Percentiles rank a stretch among this genome's conserved stretches.
phyloP scores from a whole-genome alignment of 2,329 filamentous ascomycete genomes.

The Arthrobotrys conoides region DNA sequence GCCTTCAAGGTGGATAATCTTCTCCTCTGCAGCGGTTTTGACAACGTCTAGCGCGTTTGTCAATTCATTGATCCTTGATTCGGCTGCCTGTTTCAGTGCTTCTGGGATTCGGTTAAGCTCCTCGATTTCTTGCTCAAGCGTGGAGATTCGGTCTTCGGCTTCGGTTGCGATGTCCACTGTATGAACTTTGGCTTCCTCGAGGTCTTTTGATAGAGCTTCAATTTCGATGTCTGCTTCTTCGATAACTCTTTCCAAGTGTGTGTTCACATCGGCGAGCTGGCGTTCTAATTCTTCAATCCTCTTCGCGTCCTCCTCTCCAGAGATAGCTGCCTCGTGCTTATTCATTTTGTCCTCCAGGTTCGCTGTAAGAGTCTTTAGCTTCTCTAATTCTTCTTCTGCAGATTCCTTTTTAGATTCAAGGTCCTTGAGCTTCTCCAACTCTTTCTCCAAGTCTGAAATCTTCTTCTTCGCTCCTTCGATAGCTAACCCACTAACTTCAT shows the following conservation, averaged over 20 bases:
- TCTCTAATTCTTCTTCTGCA: slow-evolving; percentile 30
- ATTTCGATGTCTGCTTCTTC: slow-evolving; percentile 49
- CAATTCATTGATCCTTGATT: slow-evolving; percentile 13
- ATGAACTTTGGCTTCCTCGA: slow-evolving; percentile 50
- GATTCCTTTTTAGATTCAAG: slow-evolving; percentile 23
- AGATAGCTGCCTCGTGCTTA: slow-evolving; percentile 27
- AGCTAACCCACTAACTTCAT: slow-evolving; percentile 39
- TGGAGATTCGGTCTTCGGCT: slow-evolving; percentile 36
- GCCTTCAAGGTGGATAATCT: slow-evolving; percentile 16
- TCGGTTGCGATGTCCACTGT: slow-evolving; percentile 46
- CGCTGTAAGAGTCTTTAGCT: slow-evolving; percentile 16
- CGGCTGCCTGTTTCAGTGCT: slow-evolving; percentile 25
- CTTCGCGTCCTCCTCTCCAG: slow-evolving; percentile 24
- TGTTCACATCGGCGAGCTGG: slow-evolving; percentile 23
- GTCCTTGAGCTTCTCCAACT: slow-evolving; percentile 29
- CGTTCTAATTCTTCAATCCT: slow-evolving; percentile 36
- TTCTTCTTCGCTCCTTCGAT: slow-evolving; percentile 44
- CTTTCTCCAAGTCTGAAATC: slow-evolving; percentile 43
- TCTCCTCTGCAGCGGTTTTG: slow-evolving; percentile 18
- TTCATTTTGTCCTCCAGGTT: slow-evolving; percentile 41
- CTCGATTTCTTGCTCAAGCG: slow-evolving; percentile 30
- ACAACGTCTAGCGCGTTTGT: slow-evolving; percentile 11
- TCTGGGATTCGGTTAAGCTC: slow-evolving; percentile 25
- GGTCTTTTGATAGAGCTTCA: slow-evolving; percentile 47
- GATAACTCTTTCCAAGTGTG: slow-evolving; percentile 40